phyloP scores from a whole-genome alignment of 495 filamentous ascomycete genomes.

The Penicillium antarcticum region DNA sequence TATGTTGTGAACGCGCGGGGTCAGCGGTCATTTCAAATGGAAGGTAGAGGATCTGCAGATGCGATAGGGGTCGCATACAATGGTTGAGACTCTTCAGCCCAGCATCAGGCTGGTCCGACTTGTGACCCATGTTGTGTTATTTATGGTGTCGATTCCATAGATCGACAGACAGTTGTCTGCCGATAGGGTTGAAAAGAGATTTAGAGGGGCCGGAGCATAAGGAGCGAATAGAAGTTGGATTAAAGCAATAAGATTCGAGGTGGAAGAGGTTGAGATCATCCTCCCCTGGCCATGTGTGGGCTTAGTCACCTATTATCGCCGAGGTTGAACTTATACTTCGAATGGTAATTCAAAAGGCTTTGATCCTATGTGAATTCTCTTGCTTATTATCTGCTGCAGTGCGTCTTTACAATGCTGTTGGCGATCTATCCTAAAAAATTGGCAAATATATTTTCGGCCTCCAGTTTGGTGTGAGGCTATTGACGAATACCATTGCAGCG shows the following conservation, averaged over 20 bases:
- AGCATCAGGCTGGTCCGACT: constrained; percentile 57
- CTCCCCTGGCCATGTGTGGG: not conserved
- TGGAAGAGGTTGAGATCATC: not conserved
- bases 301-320: constrained; percentile 1
- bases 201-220: constrained; percentile 20
- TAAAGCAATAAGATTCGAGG: not conserved
- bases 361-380: too few species aligned
- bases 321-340: too few species aligned
- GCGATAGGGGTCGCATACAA: constrained; percentile 50
- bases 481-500: too few species aligned
- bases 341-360: too few species aligned
- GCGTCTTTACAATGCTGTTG: too few species aligned
- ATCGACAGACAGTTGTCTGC: constrained; percentile 24
- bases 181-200: constrained; percentile 10
- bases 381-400: too few species aligned
- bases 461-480: too few species aligned
- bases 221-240: constrained; percentile 24
- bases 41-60: not conserved
- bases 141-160: constrained; percentile 21
- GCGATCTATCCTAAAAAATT: too few species aligned
- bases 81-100: constrained; percentile 71
- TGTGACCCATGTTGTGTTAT: constrained; percentile 37
- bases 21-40: constrained; percentile 5
- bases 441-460: too few species aligned
- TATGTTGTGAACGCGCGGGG: constrained; percentile 31